These are phyloP conservation scores for Nannochloris sp. DNA, from an alignment of 139 green algal species.

Conservation along the genomic window DNA sequence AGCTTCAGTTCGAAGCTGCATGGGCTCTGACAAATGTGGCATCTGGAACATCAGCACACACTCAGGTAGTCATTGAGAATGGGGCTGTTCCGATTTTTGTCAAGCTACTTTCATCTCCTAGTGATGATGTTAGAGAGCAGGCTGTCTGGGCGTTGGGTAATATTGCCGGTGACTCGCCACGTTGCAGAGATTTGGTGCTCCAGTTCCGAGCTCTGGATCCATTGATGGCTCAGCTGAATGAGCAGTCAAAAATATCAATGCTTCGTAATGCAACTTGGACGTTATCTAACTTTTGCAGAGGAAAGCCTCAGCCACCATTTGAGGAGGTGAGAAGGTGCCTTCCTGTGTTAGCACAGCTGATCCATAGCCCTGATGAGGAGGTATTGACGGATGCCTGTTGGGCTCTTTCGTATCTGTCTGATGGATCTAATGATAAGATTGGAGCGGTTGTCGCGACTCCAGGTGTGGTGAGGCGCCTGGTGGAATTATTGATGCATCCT, in stretches of 20 bases:
- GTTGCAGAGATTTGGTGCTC: constrained; percentile 94
- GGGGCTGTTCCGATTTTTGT: constrained; percentile 97
- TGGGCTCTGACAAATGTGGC: constrained; percentile 99
- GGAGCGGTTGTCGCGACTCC: constrained; percentile 89
- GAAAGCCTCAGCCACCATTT: constrained; percentile 79
- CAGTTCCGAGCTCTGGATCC: constrained; percentile 68
- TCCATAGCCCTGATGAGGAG: constrained; percentile 53
- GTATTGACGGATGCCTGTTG: constrained; percentile 98
- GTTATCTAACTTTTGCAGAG: constrained; percentile 99
- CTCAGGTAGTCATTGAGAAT: constrained; percentile 92
- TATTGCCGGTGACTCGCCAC: constrained; percentile 89
- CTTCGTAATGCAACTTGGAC: constrained; percentile 99
- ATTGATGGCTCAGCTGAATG: constrained; percentile 86
- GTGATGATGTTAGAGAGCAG: constrained; percentile 94
- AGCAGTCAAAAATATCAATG: constrained; percentile 92
- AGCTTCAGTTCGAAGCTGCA: constrained; percentile 89
- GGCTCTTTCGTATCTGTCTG: constrained; percentile 96
- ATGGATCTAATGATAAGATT: constrained; percentile 99
- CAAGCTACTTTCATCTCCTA: constrained; percentile 77
- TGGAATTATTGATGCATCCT: constrained; percentile 72
- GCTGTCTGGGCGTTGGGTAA: constrained; percentile 99
- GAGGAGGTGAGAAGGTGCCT: constrained; percentile 74
- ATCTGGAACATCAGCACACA: constrained; percentile 93
- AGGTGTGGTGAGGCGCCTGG: constrained; percentile 82
- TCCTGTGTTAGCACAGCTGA: constrained; percentile 81